Evolutionary conservation across 768 basidiomycete genomes (phyloP).

Genomic region (Agrocybe pediades): DNA sequence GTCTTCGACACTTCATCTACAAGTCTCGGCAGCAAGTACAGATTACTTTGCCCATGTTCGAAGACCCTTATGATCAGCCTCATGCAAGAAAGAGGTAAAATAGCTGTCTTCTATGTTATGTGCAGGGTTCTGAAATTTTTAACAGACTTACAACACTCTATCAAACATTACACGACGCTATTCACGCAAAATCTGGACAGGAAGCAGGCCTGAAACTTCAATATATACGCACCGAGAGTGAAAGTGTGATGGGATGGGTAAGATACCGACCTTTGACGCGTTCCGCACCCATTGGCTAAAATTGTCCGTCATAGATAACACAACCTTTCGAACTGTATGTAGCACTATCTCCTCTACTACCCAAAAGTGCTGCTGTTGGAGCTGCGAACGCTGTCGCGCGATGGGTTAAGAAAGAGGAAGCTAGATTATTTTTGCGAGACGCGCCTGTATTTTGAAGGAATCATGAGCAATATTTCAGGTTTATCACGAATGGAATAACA

Average conservation of each 20-base stretch:
- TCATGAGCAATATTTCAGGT: slow-evolving; percentile 3
- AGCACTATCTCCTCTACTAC: slow-evolving; percentile 75
- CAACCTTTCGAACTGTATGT: slow-evolving; percentile 93
- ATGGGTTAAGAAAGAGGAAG: slow-evolving; percentile 93
- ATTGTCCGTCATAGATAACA: slow-evolving; percentile 65
- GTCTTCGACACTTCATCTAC: slow-evolving; percentile 92
- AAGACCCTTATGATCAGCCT: slow-evolving; percentile 75
- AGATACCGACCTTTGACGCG: slow-evolving; percentile 22
- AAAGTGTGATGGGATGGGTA: slow-evolving; percentile 96
- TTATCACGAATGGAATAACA: too few relatives aligned
- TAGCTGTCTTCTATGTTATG: background rate
- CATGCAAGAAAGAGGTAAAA: slow-evolving; percentile 63
- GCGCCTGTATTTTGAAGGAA: slow-evolving; percentile 74
- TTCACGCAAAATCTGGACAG: slow-evolving; percentile 90
- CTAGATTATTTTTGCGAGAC: slow-evolving; percentile 77
- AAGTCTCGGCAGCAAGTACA: slow-evolving; percentile 91
- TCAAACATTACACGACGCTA: slow-evolving; percentile 82
- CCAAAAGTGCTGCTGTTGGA: slow-evolving; percentile 85
- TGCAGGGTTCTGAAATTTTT: background rate
- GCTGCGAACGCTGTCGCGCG: slow-evolving; percentile 88
- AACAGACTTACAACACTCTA: slow-evolving; percentile 82
- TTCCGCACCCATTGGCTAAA: background rate
- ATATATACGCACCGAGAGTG: slow-evolving; percentile 82
- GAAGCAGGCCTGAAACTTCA: slow-evolving; percentile 81
- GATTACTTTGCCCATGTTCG: slow-evolving; percentile 82